Evolutionary conservation across 129 eudicot genomes (phyloP).

Genomic region (Gnaphalium uliginosum): DNA sequence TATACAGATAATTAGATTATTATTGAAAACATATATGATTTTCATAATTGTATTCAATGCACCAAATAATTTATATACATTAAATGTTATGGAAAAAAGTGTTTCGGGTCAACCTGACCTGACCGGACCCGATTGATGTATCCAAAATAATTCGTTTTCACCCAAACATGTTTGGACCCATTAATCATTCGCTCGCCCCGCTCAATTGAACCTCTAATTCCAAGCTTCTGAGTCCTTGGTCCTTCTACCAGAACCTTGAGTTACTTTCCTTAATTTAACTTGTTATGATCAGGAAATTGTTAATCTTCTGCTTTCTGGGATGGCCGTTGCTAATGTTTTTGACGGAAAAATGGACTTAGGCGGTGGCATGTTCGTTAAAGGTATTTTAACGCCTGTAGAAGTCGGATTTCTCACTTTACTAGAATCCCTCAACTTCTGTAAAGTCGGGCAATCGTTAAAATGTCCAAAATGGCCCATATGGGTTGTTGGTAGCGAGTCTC

Average conservation of each 20-base stretch:
- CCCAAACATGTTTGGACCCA: neutral
- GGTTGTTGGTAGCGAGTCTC: conserved; percentile 97
- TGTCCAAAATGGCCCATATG: conserved; percentile 96
- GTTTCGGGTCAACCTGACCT: too few relatives aligned
- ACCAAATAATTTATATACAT: too few relatives aligned
- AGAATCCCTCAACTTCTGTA: conserved; percentile 88
- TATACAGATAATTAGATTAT: too few relatives aligned
- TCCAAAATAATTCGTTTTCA: neutral
- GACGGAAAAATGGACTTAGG: conserved; percentile 95
- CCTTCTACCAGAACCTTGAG: neutral
- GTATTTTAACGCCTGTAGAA: conserved; percentile 73
- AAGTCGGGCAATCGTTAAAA: conserved; percentile 83
- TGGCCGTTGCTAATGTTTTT: conserved; percentile 90
- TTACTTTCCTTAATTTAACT: neutral
- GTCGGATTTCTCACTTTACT: conserved; percentile 92
- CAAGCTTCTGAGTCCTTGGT: neutral
- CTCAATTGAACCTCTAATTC: neutral
- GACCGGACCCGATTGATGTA: too few relatives aligned
- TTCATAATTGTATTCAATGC: too few relatives aligned
- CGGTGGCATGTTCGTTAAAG: conserved; percentile 90
- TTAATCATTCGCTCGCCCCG: too few relatives aligned
- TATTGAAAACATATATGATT: too few relatives aligned
- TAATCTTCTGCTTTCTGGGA: conserved; percentile 89
- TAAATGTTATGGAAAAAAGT: too few relatives aligned
- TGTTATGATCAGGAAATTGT: conserved; percentile 78